Evolutionary conservation across 306 rosid species (phyloP), one percentile per base, ranked within the genome.

Genomic region (Rosa multiflora): DNA sequence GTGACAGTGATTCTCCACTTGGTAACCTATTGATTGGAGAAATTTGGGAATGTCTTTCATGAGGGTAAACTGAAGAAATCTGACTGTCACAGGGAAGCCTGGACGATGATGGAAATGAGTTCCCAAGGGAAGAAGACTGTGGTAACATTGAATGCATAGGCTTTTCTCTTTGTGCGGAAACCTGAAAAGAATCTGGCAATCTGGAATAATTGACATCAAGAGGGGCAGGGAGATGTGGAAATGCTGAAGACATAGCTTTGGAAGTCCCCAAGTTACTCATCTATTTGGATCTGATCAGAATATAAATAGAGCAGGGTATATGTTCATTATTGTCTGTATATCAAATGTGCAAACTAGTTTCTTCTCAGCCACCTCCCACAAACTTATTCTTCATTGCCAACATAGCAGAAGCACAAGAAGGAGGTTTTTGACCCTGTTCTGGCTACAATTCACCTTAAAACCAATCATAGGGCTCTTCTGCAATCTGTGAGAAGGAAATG

Each of bases 211-310:
- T 83, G 63, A 79, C 84, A 35, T 81, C 92, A 21, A 85, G 6
- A 23, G 79, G 73, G 81, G 66, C 77, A 47, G 85, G 82, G 70
- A 89, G 85, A 81, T 59, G 79, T 26, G 83, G 92, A 80, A 79
- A 87, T 78, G 95, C 88, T 72, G 91, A 80, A 51, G 88, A 84
- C 90, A 84, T 83, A 68, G 67, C 82, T 82, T 78, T 78, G 8
- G 76, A 84, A 42, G 76, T 73, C 75, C 89, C 90, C 85, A 86
- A 75, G 86, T 75, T 83, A 80, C 76, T 91, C 80, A 85, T 83
- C 85, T 84, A 82, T 88, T 83, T 69, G 86, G 81, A 85, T 84
- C 88, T 70, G 93, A 83, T 85, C 90, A 83, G 73, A 87, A 83
- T 83, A 85, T 29, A 15, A 89, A 83, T 77, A 84, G 75, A 79